These are phyloP conservation scores for Candida gigantensis DNA, from an alignment of 1,139 yeast genomes.

Conservation along the genomic window DNA sequence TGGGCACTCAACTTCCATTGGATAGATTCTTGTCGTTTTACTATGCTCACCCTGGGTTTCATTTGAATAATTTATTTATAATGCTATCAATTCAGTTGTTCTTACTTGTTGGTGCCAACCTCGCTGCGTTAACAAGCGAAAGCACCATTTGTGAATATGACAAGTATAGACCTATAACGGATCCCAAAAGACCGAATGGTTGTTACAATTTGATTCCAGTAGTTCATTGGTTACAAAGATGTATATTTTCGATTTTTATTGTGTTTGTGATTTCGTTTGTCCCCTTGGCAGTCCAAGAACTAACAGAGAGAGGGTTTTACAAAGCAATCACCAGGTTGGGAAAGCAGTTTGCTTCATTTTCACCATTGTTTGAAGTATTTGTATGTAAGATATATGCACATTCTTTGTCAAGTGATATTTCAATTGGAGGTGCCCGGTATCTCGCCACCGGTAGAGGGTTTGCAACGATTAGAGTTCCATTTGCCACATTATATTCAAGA, in stretches of 20 bases:
- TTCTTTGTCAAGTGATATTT: conserved; percentile 48
- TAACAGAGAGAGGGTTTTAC: conserved; percentile 52
- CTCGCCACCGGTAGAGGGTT: conserved; percentile 59
- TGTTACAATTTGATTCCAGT: conserved; percentile 52
- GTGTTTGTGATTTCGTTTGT: conserved; percentile 52
- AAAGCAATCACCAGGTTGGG: conserved; percentile 45
- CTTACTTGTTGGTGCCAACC: conserved; percentile 45
- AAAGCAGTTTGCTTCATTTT: conserved; percentile 50
- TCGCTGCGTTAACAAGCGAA: conserved; percentile 49
- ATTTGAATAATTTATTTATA: conserved; percentile 53
- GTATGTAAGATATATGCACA: conserved; percentile 53
- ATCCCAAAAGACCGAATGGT: conserved; percentile 44
- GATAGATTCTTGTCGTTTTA: conserved; percentile 55
- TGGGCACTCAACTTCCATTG: conserved; percentile 50
- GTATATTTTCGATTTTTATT: conserved; percentile 49
- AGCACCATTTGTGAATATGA: conserved; percentile 50
- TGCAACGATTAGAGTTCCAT: conserved; percentile 50
- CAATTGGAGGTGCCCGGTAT: conserved; percentile 55
- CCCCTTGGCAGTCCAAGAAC: conserved; percentile 52
- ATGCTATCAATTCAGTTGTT: conserved; percentile 49
- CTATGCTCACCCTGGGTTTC: conserved; percentile 61
- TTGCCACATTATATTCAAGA: conserved; percentile 44
- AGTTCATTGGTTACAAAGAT: conserved; percentile 51
- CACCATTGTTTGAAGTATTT: conserved; percentile 56
- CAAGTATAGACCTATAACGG: conserved; percentile 47